Conservation (phyloP, 2,329 filamentous ascomycete genomes). For the Cercospora citrullina region DNA sequence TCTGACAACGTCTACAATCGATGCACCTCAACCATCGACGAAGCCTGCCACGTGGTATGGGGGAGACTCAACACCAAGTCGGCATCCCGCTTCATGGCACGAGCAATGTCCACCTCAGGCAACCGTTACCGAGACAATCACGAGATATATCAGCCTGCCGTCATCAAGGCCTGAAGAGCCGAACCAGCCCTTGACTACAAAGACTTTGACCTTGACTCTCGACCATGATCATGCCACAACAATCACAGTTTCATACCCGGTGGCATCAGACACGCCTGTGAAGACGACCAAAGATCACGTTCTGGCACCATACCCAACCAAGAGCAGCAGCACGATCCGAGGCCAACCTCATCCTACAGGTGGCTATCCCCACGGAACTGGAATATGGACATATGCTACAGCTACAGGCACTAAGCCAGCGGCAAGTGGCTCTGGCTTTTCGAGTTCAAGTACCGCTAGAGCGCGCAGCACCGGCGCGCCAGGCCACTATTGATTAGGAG, state of each 20-base stretch:
- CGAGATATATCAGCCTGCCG: neutral
- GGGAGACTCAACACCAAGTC: neutral
- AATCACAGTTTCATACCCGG: conserved; percentile 14
- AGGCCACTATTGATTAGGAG: neutral
- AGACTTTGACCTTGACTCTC: conserved; percentile 16
- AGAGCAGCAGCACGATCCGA: neutral
- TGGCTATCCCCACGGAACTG: neutral
- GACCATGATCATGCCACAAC: conserved; percentile 14
- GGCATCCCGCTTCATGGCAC: neutral
- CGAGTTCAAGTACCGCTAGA: neutral
- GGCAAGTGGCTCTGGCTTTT: neutral
- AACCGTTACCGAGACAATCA: conserved; percentile 9
- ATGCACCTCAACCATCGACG: neutral
- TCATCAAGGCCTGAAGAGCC: neutral
- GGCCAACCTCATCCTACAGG: neutral
- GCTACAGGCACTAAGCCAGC: neutral
- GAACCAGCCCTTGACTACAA: conserved; percentile 1
- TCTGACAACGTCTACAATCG: neutral
- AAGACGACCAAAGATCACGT: neutral
- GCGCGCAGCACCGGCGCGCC: neutral
- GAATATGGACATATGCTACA: neutral
- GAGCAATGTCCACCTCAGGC: conserved; percentile 12
- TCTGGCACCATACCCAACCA: conserved; percentile 6
- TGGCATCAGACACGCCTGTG: neutral
- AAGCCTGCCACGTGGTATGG: neutral